phyloP scores from a whole-genome alignment of 192 early-diverging fungal genomes.

The Allomyces macrogynus region DNA sequence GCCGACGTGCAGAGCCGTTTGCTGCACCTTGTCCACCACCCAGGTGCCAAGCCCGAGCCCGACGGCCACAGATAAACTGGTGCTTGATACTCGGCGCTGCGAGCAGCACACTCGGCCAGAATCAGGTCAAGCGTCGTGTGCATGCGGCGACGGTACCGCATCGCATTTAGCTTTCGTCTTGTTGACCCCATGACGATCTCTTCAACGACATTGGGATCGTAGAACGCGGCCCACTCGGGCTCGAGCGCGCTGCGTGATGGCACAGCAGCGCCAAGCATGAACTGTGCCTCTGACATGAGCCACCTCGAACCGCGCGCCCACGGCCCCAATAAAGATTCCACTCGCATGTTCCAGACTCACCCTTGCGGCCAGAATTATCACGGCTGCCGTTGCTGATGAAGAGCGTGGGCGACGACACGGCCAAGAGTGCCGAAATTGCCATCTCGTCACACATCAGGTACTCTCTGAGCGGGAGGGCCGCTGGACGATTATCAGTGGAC shows the following conservation, averaged over 20 bases:
- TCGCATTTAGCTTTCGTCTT: no score
- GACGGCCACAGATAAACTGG: not conserved
- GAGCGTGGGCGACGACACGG: slow-evolving; percentile 7
- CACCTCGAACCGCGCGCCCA: slow-evolving; percentile 14
- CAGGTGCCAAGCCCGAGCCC: not conserved
- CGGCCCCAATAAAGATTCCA: slow-evolving; percentile 15
- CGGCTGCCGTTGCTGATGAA: slow-evolving; percentile 15
- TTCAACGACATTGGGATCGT: no score
- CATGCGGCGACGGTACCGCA: not conserved
- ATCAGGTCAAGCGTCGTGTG: not conserved
- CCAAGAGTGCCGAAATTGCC: slow-evolving; percentile 10
- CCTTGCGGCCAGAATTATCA: slow-evolving; percentile 4
- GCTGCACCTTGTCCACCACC: not conserved
- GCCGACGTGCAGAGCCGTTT: not conserved
- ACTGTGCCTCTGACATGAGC: no score
- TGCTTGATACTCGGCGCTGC: not conserved
- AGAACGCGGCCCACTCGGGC: no score
- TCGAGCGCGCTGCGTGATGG: no score
- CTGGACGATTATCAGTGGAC: not conserved
- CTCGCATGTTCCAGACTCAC: not conserved
- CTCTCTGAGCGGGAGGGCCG: slow-evolving; percentile 3
- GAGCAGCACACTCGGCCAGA: not conserved
- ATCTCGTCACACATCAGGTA: slow-evolving; percentile 19
- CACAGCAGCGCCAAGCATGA: no score
- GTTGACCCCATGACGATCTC: no score